phyloP scores from a whole-genome alignment of 83 land plant genomes.

The Thuja plicata region DNA sequence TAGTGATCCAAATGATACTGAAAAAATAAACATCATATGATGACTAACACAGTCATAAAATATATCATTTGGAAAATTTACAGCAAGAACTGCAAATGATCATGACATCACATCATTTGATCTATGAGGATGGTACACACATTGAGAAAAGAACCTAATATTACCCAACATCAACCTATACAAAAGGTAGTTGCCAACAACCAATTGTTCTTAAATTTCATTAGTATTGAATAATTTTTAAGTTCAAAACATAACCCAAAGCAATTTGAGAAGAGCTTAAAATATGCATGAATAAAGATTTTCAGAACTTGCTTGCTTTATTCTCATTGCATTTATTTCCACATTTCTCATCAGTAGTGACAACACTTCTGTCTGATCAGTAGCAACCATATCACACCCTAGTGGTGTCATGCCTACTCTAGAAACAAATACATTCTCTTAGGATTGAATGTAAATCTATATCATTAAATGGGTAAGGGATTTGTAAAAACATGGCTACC shows the following conservation, averaged over 20 bases:
- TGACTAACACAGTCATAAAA: not conserved
- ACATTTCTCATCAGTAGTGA: constrained; percentile 81
- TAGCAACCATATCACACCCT: constrained; percentile 85
- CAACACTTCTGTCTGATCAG: constrained; percentile 90
- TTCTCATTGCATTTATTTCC: constrained; percentile 80
- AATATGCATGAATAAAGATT: constrained; percentile 50
- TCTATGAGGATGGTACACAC: not conserved
- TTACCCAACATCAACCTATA: not conserved
- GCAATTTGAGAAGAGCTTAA: not conserved
- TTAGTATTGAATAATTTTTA: not conserved
- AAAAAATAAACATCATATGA: constrained; percentile 10
- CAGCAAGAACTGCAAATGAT: not conserved
- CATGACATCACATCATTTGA: not conserved
- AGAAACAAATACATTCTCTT: not conserved
- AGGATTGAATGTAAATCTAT: not conserved
- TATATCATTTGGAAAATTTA: not conserved
- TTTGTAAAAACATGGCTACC: too few relatives aligned
- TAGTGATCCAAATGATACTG: constrained; percentile 81
- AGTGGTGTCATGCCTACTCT: constrained; percentile 85
- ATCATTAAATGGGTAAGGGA: not conserved
- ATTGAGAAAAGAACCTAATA: not conserved
- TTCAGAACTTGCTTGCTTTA: constrained; percentile 53
- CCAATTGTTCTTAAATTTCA: not conserved
- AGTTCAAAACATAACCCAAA: not conserved
- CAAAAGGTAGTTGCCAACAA: not conserved